These are phyloP conservation scores for Ganoderma sp. DNA, from an alignment of 1,284 basidiomycete genomes.

Conservation along the genomic window DNA sequence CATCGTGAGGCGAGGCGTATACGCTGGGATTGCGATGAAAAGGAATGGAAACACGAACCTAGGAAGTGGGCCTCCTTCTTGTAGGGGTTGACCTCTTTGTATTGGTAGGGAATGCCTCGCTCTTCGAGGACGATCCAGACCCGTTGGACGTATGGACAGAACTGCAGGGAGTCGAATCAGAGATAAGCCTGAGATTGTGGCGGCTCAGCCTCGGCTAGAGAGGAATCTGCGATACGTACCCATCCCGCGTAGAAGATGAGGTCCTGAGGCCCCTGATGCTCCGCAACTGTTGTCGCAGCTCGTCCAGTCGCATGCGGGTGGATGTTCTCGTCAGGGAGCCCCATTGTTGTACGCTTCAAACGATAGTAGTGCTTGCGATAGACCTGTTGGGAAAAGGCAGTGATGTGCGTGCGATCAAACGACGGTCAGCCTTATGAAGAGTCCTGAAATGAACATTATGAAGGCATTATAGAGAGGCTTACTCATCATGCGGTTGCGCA, in stretches of 20 bases:
- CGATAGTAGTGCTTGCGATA: neutral
- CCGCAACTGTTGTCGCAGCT: constrained; percentile 55
- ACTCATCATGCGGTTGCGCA: constrained; percentile 1
- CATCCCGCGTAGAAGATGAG: constrained; percentile 67
- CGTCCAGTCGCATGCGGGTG: constrained; percentile 59
- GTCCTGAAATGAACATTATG: neutral
- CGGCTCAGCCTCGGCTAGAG: no score
- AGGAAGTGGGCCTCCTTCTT: constrained; percentile 70
- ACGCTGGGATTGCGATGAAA: no score
- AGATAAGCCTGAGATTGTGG: no score
- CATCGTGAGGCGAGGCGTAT: no score
- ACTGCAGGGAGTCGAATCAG: constrained; percentile 43
- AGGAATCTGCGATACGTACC: constrained; percentile 41
- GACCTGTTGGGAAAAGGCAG: neutral
- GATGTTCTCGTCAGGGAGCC: constrained; percentile 50
- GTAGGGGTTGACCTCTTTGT: constrained; percentile 74
- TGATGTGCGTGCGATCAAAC: neutral
- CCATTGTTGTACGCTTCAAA: neutral
- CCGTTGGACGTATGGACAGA: constrained; percentile 75
- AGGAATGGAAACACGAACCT: constrained; percentile 38
- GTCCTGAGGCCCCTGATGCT: constrained; percentile 54
- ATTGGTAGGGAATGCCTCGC: constrained; percentile 66
- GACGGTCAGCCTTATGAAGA: neutral
- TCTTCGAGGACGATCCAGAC: constrained; percentile 74
- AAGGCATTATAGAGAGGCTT: neutral